Evolutionary conservation across 352 stramenopile genomes (phyloP), one percentile per base, ranked within the genome.

Genomic region (Globisporangium heterothallicum): DNA sequence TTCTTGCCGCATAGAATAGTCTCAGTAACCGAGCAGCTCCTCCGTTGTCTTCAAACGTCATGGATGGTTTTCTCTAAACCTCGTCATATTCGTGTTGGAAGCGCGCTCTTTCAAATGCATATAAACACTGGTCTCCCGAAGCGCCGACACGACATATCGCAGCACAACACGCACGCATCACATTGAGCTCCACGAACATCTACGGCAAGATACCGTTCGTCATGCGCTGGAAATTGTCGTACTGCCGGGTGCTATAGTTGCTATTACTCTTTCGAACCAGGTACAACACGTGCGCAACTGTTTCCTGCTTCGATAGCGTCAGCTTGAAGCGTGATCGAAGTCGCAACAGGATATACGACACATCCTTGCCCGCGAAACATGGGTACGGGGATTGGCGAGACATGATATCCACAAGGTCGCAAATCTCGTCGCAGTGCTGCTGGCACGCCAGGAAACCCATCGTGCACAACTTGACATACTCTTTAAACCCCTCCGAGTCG

Each of bases 391-490:
- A 98, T 48, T 98, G 81, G 22, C 88, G 79, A 13, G 94, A 93
- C 72, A 98, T 99, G 30, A 99, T 96, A 61, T 98, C 92, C 24
- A 99, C 96, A 7, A 99, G 72, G 43, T 97, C 96, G 42, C 96
- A 87, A 56, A 99, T 97, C 56, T 97, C 97, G 53, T 97, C 84
- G 41, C 74, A 86, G 67, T 98, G 89, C 56, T 96, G 76, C 61
- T 98, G 96, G 10, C 98, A 88, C 16, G 96, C 97, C 24, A 99
- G 70, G 67, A 99, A 99, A 9, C 96, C 96, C 57, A 90, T 94
- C 55, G 93, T 98, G 64, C 98, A 98, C 25, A 98, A 70, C 44
- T 92, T 97, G 12, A 99, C 84, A 66, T 99, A 99, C 64, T 98
- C 93, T 46, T 97, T 96, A 68, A 98, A 98, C 14, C 79, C 81